Base-by-base conservation (phyloP, 306 rosid genomes). In the Datisca glomerata region DNA sequence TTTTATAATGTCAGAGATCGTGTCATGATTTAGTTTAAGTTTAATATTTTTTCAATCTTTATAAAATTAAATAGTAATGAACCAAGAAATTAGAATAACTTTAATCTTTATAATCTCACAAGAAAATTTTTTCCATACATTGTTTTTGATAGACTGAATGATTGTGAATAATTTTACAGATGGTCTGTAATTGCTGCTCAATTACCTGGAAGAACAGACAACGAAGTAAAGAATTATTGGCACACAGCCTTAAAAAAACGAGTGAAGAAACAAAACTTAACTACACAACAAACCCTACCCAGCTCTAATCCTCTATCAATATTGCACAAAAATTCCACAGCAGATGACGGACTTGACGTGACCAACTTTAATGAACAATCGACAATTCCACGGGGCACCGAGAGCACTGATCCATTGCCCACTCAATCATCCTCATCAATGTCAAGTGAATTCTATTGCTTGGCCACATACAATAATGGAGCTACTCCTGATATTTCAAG, bases 161-260 rank as follows among this genome's bases (percentile, higher is more conserved):
- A 1, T 7, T 15, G 7, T n/a, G n/a, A n/a, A n/a, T n/a, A n/a
- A 18, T 38, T 13, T 43, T 61, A 41, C 61, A 83, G 92, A 53
- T 84, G 95, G 95, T 65, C 83, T 1, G 40, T 53, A 5, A 84
- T 84, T 19, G 79, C 95, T 2, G 65, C 95, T 16, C 22, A 70
- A 25, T 45, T 84, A 24, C 66, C 75, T 0, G 92, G 94, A 29
- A 70, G 94, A 63, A 84, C 81, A 1, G 95, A 84, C 47, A 84
- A 84, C n/a, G 92, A 79, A 29, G 59, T 84, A 5, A 84, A 84
- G 29, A 84, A 84, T 22, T 63, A 69, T 31, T 84, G 95, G 95
- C 75, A 84, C 47, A 60, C 93, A 8, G 41, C 29, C 25, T 72
- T 79, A 12, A 79, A 76, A 60, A 84, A 71, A 28, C 72, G 66